Evolutionary conservation across 139 green algal species (phyloP), one percentile per base, ranked within the genome.

Genomic region (Pleodorina starrii): DNA sequence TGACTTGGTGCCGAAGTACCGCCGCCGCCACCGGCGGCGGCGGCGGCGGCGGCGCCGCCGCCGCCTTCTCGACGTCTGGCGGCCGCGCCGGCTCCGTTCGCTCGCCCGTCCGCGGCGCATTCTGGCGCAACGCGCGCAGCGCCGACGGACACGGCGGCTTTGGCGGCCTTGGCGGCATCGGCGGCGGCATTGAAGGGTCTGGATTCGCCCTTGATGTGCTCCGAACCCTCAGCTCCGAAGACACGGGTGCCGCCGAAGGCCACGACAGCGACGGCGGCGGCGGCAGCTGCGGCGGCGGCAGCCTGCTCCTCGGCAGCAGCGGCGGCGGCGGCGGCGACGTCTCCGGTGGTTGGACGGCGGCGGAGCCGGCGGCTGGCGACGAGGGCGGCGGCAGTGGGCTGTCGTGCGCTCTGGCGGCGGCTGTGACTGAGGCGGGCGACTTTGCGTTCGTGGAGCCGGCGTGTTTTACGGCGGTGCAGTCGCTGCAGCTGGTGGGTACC

Each of bases 371-470:
- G 68, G 25, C 27, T 40, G 21, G 12, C 12, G 48, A 57, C 10
- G 12, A 21, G 48, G 48, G 11, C 11, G 48, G 48, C 48, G n/a
- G n/a, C n/a, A n/a, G 54, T 21, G 63, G 63, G 16, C 19, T 73
- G 63, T 1, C 11, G 32, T 36, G 27, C 6, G 27, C 27, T 38
- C 63, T 23, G 19, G 68, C 17, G 21, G 48, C 16, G 5, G 50
- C 6, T 19, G 44, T 68, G 46, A 44, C 46, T 12, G 75, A 66
- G 38, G 44, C 11, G 0, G 36, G 50, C 50, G 36, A 57, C 32
- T 84, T 84, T 36, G 50, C 50, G n/a, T 72, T 27, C 35, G 77
- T 84, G 77, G 32, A 84, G 77, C 77, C 77, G 2, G 77, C 50
- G 46, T 84, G 77, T 50, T 48, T 69, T 21, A 12, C 6, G 10